Evolutionary conservation across 805 yeast genomes (phyloP).

Genomic region (Yarrowia hollandica): DNA sequence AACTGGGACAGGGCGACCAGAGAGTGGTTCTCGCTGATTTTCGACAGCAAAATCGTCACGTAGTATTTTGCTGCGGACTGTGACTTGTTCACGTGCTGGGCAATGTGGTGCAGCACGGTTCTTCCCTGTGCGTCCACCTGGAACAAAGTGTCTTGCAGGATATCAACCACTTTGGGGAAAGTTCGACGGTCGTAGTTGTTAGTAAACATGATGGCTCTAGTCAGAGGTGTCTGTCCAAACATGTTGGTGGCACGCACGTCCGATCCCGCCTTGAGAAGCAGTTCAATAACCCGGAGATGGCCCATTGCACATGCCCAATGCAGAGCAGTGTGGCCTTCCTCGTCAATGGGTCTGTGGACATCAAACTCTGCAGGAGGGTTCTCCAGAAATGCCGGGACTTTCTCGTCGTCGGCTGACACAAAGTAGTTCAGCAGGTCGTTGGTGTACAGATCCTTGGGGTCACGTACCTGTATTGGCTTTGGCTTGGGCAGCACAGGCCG

Average conservation of each 20-base stretch:
- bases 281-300: constrained; percentile 69
- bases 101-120: constrained; percentile 85
- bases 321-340: constrained; percentile 90
- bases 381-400: constrained; percentile 63
- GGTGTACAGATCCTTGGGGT: constrained; percentile 43
- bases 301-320: constrained; percentile 99
- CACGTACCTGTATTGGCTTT: constrained; percentile 22
- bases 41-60: constrained; percentile 70
- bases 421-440: constrained; percentile 54
- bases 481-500: constrained; percentile 35
- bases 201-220: constrained; percentile 81
- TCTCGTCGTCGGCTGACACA: constrained; percentile 56
- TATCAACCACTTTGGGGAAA: constrained; percentile 73
- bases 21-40: constrained; percentile 64
- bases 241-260: constrained; percentile 59
- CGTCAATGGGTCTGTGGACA: constrained; percentile 80
- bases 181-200: constrained; percentile 81
- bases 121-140: constrained; percentile 70
- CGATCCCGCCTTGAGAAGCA: constrained; percentile 75
- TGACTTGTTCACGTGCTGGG: constrained; percentile 64
- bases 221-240: constrained; percentile 82
- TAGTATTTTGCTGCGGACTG: constrained; percentile 82
- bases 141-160: constrained; percentile 73
- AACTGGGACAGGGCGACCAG: constrained; percentile 52
- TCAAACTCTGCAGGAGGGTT: constrained; percentile 67